Percentiles rank a stretch among this genome's conserved stretches.
Evolutionary conservation across 2,329 filamentous ascomycete genomes (phyloP).

Genomic region (Alternaria sp.): DNA sequence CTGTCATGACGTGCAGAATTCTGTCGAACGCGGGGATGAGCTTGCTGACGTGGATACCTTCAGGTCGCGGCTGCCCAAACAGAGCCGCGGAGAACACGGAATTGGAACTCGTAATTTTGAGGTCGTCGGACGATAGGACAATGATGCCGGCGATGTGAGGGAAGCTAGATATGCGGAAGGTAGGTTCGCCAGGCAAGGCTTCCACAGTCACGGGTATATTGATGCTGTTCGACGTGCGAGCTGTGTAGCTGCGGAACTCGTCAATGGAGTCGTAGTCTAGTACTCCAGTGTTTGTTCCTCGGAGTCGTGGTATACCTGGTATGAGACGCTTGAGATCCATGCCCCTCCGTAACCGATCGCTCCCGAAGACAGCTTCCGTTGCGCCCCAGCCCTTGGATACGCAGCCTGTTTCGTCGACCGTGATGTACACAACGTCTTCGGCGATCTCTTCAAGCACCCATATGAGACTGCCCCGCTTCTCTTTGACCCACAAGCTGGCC

Average conservation of each 20-base stretch:
- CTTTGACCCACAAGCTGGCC: constrained; percentile 97
- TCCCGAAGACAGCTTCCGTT: constrained; percentile 86
- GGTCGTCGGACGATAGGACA: constrained; percentile 78
- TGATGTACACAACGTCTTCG: constrained; percentile 83
- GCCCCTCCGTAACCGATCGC: constrained; percentile 69
- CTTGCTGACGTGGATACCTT: constrained; percentile 78
- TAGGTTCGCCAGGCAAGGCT: constrained; percentile 70
- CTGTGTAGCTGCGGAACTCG: constrained; percentile 81
- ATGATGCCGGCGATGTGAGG: constrained; percentile 98
- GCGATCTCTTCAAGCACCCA: constrained; percentile 99
- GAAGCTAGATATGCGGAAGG: constrained; percentile 88
- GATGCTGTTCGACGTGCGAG: constrained; percentile 75
- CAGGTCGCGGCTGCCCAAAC: constrained; percentile 85
- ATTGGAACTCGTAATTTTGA: constrained; percentile 90
- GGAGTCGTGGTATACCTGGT: constrained; percentile 79
- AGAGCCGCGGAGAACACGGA: constrained; percentile 91
- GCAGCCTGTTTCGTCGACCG: constrained; percentile 77
- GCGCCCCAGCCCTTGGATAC: constrained; percentile 75
- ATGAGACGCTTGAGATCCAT: constrained; percentile 80
- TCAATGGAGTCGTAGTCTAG: constrained; percentile 79
- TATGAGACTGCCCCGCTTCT: constrained; percentile 90
- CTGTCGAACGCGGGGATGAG: constrained; percentile 88
- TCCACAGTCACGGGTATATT: constrained; percentile 86
- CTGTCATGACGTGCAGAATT: constrained; percentile 78
- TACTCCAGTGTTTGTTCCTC: constrained; percentile 72